Evolutionary conservation across 768 basidiomycete species (phyloP), one percentile per base, ranked within the genome.

Genomic region (Rhodotorula toruloides): DNA sequence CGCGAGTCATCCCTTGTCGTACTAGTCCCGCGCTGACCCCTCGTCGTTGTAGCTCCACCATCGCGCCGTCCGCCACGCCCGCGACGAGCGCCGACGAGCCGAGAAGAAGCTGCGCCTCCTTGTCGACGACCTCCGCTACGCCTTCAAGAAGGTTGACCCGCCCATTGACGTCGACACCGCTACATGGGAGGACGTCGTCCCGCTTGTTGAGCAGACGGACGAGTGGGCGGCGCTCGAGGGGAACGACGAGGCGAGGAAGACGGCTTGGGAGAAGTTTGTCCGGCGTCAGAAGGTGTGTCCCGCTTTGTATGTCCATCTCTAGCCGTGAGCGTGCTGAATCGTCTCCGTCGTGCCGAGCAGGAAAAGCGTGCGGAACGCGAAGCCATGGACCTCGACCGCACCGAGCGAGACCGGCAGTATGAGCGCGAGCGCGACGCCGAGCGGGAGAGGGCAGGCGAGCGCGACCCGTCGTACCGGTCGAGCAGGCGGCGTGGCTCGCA

Each of bases 91-190:
- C n/a, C 84, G 91, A 14, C 72, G 79, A 42, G 79, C 85, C 1
- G 96, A 98, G 78, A 83, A 91, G 63, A 86, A 83, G 73, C 85
- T 87, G 63, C 83, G 93, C 34, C 89, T 94, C 77, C 78, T 91
- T 68, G 90, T 96, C 74, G 96, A 99, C 77, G 96, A 98, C 75
- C 81, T 99, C 43, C 87, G 96, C 11, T 96, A 98, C 79, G 96
- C 93, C 0, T 81, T 97, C 70, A 91, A 89, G 79, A 94, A 94
- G 76, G 80, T 94, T 12, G 77, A 88, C 0, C 89, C 92, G 54
- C 83, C 89, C 2, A 77, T 97, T 44, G 90, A 94, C 70, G 76
- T 92, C 54, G 84, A 79, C 36, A 75, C 86, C 61, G 53, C 21
- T 16, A 10, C 37, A 27, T 54, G 7, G n/a, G 36, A 54, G 25